Evolutionary conservation across 257 asterid species (phyloP).

Genomic region (Solanum gandarillasii): DNA sequence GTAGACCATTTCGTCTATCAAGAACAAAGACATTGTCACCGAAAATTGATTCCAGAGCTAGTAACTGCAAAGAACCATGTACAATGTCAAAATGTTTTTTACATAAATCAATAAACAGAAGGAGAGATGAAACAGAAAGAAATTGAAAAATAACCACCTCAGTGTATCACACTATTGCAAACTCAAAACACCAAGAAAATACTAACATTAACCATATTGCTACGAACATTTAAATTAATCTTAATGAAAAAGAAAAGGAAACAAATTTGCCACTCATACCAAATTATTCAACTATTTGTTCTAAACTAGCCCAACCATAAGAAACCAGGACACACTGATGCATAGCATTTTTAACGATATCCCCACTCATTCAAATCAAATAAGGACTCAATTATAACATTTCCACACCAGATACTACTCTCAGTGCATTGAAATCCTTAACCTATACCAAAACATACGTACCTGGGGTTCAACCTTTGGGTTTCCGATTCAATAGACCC

Average conservation of each 20-base stretch:
- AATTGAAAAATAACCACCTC: background rate
- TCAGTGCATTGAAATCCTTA: background rate
- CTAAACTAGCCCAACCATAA: background rate
- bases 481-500: background rate
- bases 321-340: background rate
- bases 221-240: background rate
- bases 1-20: conserved; percentile 45
- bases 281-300: background rate
- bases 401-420: background rate
- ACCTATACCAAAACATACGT: background rate
- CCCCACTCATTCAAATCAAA: background rate
- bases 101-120: background rate
- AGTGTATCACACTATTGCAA: background rate
- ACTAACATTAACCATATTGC: background rate
- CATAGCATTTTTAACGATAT: background rate
- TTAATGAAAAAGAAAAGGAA: background rate
- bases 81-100: background rate
- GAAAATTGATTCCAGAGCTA: conserved; percentile 76
- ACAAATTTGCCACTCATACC: background rate
- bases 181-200: background rate
- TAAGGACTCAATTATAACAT: background rate
- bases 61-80: conserved; percentile 41
- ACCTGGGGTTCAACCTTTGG: background rate
- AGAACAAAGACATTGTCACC: conserved; percentile 52
- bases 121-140: background rate